Evolutionary conservation across 1,284 basidiomycete genomes (phyloP).

Genomic region (Moesziomyces sp.): DNA sequence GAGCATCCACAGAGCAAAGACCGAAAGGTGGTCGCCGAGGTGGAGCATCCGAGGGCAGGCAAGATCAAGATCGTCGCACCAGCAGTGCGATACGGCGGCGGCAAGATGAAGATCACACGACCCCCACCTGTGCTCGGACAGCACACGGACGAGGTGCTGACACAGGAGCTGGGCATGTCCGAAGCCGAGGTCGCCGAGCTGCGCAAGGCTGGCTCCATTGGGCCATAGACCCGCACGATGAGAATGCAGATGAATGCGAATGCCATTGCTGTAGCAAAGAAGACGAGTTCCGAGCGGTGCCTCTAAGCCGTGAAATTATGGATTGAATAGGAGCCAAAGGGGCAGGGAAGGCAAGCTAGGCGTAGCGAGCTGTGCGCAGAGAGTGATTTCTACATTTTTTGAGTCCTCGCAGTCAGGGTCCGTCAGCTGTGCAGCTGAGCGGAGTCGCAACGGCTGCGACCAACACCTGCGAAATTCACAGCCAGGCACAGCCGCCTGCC

Average conservation of each 20-base stretch:
- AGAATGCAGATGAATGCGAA: not conserved
- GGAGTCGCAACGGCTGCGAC: conserved; percentile 5
- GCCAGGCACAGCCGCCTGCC: not conserved
- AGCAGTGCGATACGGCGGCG: conserved; percentile 86
- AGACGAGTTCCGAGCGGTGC: not conserved
- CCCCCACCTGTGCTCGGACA: conserved; percentile 67
- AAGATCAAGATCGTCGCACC: conserved; percentile 86
- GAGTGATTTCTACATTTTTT: not conserved
- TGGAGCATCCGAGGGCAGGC: conserved; percentile 78
- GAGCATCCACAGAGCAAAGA: conserved; percentile 84
- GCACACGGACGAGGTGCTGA: conserved; percentile 68
- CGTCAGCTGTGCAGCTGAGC: conserved; percentile 1
- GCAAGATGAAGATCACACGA: conserved; percentile 70
- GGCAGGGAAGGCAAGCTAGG: not conserved
- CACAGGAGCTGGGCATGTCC: conserved; percentile 77
- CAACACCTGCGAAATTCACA: conserved; percentile 8
- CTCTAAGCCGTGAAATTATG: not conserved
- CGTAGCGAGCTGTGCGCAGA: too few relatives aligned
- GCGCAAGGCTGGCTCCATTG: conserved; percentile 64
- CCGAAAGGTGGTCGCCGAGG: conserved; percentile 74
- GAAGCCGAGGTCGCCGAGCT: conserved; percentile 73
- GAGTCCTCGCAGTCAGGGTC: conserved; percentile 4
- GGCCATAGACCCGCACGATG: conserved; percentile 20
- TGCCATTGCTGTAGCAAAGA: not conserved
- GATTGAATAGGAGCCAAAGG: not conserved